phyloP scores from a whole-genome alignment of 495 filamentous ascomycete genomes.

The Monascus purpureus region DNA sequence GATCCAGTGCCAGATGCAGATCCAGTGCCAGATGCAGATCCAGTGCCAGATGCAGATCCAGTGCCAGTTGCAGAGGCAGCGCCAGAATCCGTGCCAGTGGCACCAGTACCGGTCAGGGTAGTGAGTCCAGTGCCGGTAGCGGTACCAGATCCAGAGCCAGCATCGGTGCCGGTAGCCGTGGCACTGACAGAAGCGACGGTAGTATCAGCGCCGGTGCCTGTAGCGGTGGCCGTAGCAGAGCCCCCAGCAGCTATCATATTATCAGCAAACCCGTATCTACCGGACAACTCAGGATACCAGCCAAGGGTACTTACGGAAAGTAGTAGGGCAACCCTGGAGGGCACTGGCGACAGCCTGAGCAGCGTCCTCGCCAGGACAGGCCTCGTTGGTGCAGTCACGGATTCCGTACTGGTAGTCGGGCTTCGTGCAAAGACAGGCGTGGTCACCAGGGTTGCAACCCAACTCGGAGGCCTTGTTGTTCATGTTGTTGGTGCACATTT shows the following conservation, averaged over 20 bases:
- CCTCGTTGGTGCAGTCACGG: conserved; percentile 59
- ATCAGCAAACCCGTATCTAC: no score
- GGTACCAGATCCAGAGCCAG: conserved; percentile 9
- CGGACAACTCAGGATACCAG: no score
- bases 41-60: conserved; percentile 5
- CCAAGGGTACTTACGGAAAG: conserved; percentile 1
- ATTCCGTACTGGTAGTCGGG: conserved; percentile 59
- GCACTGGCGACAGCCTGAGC: conserved; percentile 22
- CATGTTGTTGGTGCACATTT: conserved; percentile 65
- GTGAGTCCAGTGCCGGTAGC: conserved; percentile 16
- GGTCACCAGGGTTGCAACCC: conserved; percentile 43
- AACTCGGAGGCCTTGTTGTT: conserved; percentile 41
- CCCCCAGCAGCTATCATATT: conserved; percentile 4
- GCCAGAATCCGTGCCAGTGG: conserved; percentile 1
- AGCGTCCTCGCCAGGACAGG: conserved; percentile 40
- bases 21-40: conserved; percentile 6
- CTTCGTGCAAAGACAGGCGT: conserved; percentile 57
- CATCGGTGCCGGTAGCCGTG: conserved; percentile 6
- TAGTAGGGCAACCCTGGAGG: conserved; percentile 20
- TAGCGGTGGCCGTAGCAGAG: conserved; percentile 3
- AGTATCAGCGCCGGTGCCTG: conserved; percentile 7
- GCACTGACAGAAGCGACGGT: conserved; percentile 12
- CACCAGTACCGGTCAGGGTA: conserved; percentile 10
- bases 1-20: conserved; percentile 5
- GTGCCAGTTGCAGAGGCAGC: conserved; percentile 1